Evolutionary conservation across 2,329 filamentous ascomycete genomes (phyloP), one percentile per base, ranked within the genome.

Genomic region (Hymenoscyphus salicellus): DNA sequence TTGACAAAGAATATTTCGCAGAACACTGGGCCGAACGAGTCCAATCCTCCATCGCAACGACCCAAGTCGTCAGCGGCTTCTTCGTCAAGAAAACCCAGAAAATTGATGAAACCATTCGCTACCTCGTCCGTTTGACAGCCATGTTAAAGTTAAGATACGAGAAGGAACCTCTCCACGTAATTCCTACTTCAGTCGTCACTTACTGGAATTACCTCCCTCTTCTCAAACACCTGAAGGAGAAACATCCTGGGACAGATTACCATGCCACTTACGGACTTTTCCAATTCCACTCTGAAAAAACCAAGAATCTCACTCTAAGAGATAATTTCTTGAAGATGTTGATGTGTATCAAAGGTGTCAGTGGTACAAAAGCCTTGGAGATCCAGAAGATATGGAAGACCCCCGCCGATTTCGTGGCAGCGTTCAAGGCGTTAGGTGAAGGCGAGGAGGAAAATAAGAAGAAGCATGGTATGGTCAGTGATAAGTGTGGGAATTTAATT

Each of bases 271-370:
- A 92, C 70, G 78, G 83, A 0, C 88, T 88, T 0, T 93, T 94
- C 74, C 86, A 88, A 0, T 87, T 86, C 0, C 78, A 94, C 55
- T 86, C 86, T 0, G 91, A 88, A 8, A 95, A 95, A 75, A 91
- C 89, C 0, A 89, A 91, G 61, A 84, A 84, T 65, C 84, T 92
- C 70, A 91, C 90, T 0, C 78, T 94, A 10, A 82, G 89, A 63
- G 91, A 95, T 71, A 76, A 93, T 0, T 94, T 86, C 70, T 78
- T 95, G 30, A 93, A 93, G 76, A 94, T 95, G 90, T 82, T 95
- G 58, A 93, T 95, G 90, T 92, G 89, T 68, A 91, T 85, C 1
- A 84, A 84, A 62, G 89, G 90, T 1, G 81, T 95, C 14, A 91
- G 89, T 0, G 89, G 89, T 2, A 90, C 93, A 70, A 91, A 90